Evolutionary conservation across 2,329 filamentous ascomycete genomes (phyloP), one percentile per base, ranked within the genome.

Genomic region (Monilinia vaccinii-corymbosi): DNA sequence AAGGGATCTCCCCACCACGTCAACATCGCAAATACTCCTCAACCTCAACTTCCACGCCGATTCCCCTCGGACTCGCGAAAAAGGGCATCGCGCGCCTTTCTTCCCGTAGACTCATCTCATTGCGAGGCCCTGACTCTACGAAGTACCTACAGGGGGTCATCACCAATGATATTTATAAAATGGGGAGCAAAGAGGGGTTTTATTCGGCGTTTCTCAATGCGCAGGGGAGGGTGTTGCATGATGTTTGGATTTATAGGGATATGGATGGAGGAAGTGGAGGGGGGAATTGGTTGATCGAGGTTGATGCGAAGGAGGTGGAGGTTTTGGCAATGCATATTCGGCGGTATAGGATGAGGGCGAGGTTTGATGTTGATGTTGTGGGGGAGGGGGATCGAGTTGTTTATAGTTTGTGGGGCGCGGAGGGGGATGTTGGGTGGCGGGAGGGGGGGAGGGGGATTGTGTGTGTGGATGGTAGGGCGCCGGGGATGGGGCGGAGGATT

Each of bases 131-230:
- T 4, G 93, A 97, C 69, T 85, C 91, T 36, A 81, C 87, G 50
- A 87, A 87, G 66, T 97, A 92, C 74, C 81, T 99, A 2, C 91
- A 97, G 73, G 92, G 93, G 58, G 83, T 96, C 60, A 82, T 94
- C 64, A 96, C 93, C 64, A 87, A 86, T 64, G 81, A 91, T 64
- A 73, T 82, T 56, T 74, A 80, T 0, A 69, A 76, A 9, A 70
- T 73, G 53, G 61, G 75, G 2, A 73, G 73, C 28, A 69, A 66
- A 4, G 74, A 76, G 0, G 86, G 84, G 4, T 85, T 88, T 72
- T 97, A 96, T 74, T 81, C 87, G 8, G 90, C 86, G 0, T 96
- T 99, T 69, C 79, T 99, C 46, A 96, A 88, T 66, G 90, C 93
- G 9, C 83, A 84, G 62, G 94, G 94, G 46, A 83, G 92, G 60